Percentiles rank a stretch among this genome's conserved stretches.
Conservation (phyloP, 2,329 filamentous ascomycete genomes). For the Orbilia oligospora region DNA sequence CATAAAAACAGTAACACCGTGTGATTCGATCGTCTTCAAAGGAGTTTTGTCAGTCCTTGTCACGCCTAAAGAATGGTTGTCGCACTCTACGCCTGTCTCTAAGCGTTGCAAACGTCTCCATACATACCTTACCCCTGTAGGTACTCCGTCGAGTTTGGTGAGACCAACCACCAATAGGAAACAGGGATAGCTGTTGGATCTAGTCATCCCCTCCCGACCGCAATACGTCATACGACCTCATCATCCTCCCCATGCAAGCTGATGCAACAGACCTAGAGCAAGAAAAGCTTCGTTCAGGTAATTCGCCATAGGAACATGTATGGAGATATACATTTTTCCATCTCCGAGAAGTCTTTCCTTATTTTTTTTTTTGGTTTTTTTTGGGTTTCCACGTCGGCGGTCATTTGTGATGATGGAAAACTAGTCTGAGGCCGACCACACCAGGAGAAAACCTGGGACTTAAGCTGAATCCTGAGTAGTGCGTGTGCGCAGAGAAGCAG, state of each 20-base stretch:
- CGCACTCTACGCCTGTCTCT: conserved; percentile 22
- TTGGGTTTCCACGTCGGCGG: conserved; percentile 31
- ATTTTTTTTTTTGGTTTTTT: too few relatives aligned
- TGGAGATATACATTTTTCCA: conserved; percentile 33
- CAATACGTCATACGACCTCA: conserved; percentile 62
- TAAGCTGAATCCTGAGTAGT: conserved; percentile 31
- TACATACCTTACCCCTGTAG: neutral
- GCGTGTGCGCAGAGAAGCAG: neutral
- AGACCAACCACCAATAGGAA: conserved; percentile 51
- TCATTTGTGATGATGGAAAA: conserved; percentile 57
- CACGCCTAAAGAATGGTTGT: conserved; percentile 12
- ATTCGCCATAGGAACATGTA: conserved; percentile 13
- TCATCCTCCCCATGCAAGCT: conserved; percentile 60
- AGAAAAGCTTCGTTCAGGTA: conserved; percentile 40
- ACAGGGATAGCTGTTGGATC: conserved; percentile 51
- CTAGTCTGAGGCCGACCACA: conserved; percentile 32
- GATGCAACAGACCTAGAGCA: conserved; percentile 59
- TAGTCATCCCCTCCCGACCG: conserved; percentile 59
- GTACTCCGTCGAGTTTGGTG: conserved; percentile 42
- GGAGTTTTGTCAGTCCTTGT: conserved; percentile 28
- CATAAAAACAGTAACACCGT: conserved; percentile 32
- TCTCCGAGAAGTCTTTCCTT: neutral
- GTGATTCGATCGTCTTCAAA: conserved; percentile 57
- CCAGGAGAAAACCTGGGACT: conserved; percentile 8
- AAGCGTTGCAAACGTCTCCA: neutral